These are phyloP conservation scores for Trichoderma aggressivum DNA, from an alignment of 2,329 filamentous ascomycete genomes.

Conservation along the genomic window DNA sequence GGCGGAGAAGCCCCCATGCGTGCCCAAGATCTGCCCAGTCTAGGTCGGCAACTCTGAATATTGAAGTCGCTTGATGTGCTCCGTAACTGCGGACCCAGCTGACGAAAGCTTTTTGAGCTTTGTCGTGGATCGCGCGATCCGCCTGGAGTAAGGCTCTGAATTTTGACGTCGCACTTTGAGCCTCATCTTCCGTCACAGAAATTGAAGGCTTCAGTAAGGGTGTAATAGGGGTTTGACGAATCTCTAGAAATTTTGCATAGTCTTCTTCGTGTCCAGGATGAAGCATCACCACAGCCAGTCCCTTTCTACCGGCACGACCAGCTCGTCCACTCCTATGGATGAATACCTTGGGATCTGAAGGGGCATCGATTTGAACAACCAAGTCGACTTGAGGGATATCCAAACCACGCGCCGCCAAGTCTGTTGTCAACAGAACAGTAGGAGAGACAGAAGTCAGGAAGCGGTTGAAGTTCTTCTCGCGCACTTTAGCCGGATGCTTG, in stretches of 20 bases:
- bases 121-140: slow-evolving; percentile 68
- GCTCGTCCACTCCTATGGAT: slow-evolving; percentile 90
- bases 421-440: slow-evolving; percentile 83
- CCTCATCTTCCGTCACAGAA: slow-evolving; percentile 58
- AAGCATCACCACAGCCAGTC: slow-evolving; percentile 80
- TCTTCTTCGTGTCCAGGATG: slow-evolving; percentile 84
- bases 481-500: slow-evolving; percentile 83
- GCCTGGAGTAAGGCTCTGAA: slow-evolving; percentile 57
- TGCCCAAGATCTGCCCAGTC: slow-evolving; percentile 80
- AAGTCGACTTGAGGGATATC: slow-evolving; percentile 91
- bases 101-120: slow-evolving; percentile 87
- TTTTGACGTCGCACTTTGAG: slow-evolving; percentile 50
- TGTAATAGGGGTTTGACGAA: slow-evolving; percentile 79
- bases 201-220: slow-evolving; percentile 58
- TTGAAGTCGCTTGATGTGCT: slow-evolving; percentile 86
- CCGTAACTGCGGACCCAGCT: slow-evolving; percentile 90
- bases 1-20: slow-evolving; percentile 79
- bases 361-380: slow-evolving; percentile 82
- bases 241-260: slow-evolving; percentile 80
- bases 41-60: slow-evolving; percentile 78
- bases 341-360: slow-evolving; percentile 86
- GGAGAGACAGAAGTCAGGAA: slow-evolving; percentile 74
- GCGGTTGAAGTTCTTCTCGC: slow-evolving; percentile 79
- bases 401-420: slow-evolving; percentile 84
- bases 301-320: slow-evolving; percentile 81